Evolutionary conservation across 2,329 filamentous ascomycete species (phyloP), one percentile per base, ranked within the genome.

Genomic region (Podosphaera xanthii): DNA sequence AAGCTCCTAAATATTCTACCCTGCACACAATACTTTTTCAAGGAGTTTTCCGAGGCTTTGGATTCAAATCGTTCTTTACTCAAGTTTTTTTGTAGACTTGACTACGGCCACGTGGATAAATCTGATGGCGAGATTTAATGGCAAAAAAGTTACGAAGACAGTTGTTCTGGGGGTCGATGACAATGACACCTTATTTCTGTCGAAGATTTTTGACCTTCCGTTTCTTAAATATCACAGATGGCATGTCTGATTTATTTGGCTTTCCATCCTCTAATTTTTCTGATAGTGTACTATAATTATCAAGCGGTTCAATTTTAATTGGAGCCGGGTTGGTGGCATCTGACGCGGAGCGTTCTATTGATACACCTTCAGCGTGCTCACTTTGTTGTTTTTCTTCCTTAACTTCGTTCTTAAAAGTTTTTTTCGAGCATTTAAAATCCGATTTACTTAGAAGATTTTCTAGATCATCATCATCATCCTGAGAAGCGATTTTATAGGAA

Each of bases 181-280:
- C 22, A 22, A 22, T 22, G 22, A 22, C 22, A 22, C 22, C 22
- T 67, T 59, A 82, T 68, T 78, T 82, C 64, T 82, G 77, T 30
- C 81, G 76, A 42, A 82, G 74, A 57, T 76, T 78, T 73, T 82
- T 84, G 12, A 80, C 75, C 67, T 88, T 91, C 59, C 86, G 75
- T 72, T 89, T 90, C 72, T 90, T 91, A 71, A 91, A 92, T 2
- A 88, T 73, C 1, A 88, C 76, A 2, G 22, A 22, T 22, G 22
- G 22, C 22, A 22, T 77, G 9, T n/a, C 31, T 8, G 40, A 44
- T 44, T 44, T 74, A 9, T 73, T 67, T 2, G 68, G 63, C 8
- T 64, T 66, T 31, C 59, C 62, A 40, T 63, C 62, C 9, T 62
- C 63, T 66, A 62, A 54, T 64, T 65, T 64, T 64, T 69, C 55